Evolutionary conservation across 2,329 filamentous ascomycete genomes (phyloP), one percentile per base, ranked within the genome.

Genomic region (Peltaster fructicola): DNA sequence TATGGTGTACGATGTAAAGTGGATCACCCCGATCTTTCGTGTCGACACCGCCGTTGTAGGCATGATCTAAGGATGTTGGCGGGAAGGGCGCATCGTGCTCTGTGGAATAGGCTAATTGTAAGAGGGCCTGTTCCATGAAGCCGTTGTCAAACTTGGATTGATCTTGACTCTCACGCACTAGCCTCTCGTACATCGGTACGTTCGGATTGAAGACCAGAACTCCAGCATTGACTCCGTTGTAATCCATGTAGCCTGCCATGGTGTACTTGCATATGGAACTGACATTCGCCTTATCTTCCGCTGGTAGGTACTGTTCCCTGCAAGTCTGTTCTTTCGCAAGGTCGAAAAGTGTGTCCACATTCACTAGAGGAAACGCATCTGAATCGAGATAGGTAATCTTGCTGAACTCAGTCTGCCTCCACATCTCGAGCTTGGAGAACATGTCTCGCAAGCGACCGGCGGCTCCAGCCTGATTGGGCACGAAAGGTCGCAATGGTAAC

Each of bases 401-500:
- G n/a, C 25, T 26, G 24, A 48, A 50, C 3, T 44, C 37, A 0
- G 38, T 44, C 24, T 48, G 39, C 6, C 36, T 38, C 45, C 44
- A 50, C 43, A 50, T 49, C 31, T 48, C 37, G 10, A 50, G 36
- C 22, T 50, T 50, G 4, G 45, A 40, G 26, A 50, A 50, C 3
- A 48, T 41, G 21, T 50, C 44, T 25, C 38, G 41, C 43, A 45
- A 49, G 2, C 47, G 35, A 11, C 32, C 26, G 16, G 41, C 35
- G 6, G 40, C 32, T 7, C 36, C 37, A 2, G 28, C 16, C 4
- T 34, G 31, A 11, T 42, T 38, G 13, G 43, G 43, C 6, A 40
- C 33, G 43, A 44, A 49, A 7, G 38, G 30, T 1, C 48, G 23
- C 3, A 41, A 35, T 1, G 30, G 25, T 8, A 50, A 44, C 22